These are phyloP conservation scores for Hyphopichia buzzinii DNA, from an alignment of 1,139 yeast species.

Conservation along the genomic window DNA sequence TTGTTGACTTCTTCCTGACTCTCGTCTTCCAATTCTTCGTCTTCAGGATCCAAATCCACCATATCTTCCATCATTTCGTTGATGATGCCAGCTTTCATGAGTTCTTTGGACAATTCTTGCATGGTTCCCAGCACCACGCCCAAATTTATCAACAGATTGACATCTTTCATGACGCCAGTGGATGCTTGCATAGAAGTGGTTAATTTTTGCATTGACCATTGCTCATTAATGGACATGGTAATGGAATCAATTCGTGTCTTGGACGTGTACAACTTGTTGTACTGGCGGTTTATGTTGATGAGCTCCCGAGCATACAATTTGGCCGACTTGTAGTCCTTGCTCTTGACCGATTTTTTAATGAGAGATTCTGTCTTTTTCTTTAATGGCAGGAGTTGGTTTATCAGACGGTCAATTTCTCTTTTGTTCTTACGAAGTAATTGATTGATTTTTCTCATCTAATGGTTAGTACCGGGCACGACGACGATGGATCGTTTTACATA, in stretches of 20 bases:
- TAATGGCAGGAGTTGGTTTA: slow-evolving; percentile 65
- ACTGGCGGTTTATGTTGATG: slow-evolving; percentile 70
- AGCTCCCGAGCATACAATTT: slow-evolving; percentile 80
- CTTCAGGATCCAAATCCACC: slow-evolving; percentile 64
- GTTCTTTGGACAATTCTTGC: slow-evolving; percentile 83
- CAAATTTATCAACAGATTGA: slow-evolving; percentile 70
- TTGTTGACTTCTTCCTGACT: slow-evolving; percentile 68
- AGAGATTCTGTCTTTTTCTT: slow-evolving; percentile 73
- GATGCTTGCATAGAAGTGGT: slow-evolving; percentile 81
- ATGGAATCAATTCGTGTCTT: slow-evolving; percentile 86
- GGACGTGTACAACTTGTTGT: slow-evolving; percentile 70
- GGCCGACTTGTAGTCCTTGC: slow-evolving; percentile 74
- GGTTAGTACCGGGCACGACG: slow-evolving; percentile 19
- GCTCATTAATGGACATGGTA: slow-evolving; percentile 86
- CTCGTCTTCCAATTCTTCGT: slow-evolving; percentile 64
- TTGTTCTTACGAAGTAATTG: slow-evolving; percentile 78
- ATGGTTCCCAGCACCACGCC: slow-evolving; percentile 84
- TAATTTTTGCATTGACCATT: slow-evolving; percentile 80
- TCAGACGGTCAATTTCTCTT: slow-evolving; percentile 73
- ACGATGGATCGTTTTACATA: slow-evolving; percentile 20
- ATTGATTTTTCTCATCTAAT: slow-evolving; percentile 75
- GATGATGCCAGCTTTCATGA: slow-evolving; percentile 88
- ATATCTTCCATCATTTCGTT: slow-evolving; percentile 96
- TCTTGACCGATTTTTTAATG: slow-evolving; percentile 74
- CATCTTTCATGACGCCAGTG: slow-evolving; percentile 84